Percentiles rank a stretch among this genome's conserved stretches.
Conservation (phyloP, 495 filamentous ascomycete genomes). For the Hypomontagnella monticulosa region DNA sequence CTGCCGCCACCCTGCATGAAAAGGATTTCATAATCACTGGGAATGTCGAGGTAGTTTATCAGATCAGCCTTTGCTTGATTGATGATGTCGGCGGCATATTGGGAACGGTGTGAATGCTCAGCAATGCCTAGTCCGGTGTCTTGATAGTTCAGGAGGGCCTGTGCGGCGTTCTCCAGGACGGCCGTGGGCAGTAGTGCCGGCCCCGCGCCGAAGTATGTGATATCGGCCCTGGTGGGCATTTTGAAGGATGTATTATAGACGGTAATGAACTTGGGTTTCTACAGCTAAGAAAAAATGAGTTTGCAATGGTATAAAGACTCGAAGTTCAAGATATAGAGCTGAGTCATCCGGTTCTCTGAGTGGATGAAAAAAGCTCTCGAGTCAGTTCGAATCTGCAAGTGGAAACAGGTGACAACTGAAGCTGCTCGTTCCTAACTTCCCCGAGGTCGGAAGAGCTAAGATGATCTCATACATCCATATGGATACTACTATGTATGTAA, state of each 20-base stretch:
- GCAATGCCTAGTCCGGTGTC: conserved; percentile 81
- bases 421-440: neutral
- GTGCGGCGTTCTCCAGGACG: conserved; percentile 76
- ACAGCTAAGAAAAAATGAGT: neutral
- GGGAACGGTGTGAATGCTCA: conserved; percentile 91
- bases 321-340: conserved; percentile 14
- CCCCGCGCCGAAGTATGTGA: conserved; percentile 86
- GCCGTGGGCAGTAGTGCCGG: conserved; percentile 82
- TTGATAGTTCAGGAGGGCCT: conserved; percentile 84
- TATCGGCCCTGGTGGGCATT: conserved; percentile 69
- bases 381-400: conserved; percentile 14
- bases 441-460: conserved; percentile 29
- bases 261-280: neutral
- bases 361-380: conserved; percentile 8
- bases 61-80: conserved; percentile 71
- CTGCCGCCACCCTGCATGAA: conserved; percentile 88
- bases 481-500: no score
- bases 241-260: neutral
- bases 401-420: conserved; percentile 28
- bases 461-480: neutral
- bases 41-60: conserved; percentile 75
- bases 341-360: conserved; percentile 23
- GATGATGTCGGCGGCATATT: conserved; percentile 75
- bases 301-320: neutral
- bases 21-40: conserved; percentile 77